Evolutionary conservation across 2,329 filamentous ascomycete genomes (phyloP).

Genomic region (Ophiostoma novo-ulmi): DNA sequence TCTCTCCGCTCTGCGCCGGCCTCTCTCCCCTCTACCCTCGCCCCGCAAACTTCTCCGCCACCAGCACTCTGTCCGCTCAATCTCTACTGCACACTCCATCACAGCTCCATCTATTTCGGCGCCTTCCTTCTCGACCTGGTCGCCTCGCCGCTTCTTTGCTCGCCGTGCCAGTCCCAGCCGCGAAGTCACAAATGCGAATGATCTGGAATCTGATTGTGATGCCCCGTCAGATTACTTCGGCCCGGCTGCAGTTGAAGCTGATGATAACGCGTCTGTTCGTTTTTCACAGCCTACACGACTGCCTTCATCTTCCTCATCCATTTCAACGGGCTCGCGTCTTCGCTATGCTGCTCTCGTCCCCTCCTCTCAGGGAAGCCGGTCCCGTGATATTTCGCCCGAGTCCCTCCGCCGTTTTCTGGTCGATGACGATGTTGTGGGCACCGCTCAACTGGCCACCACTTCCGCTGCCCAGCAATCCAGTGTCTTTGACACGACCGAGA

Average conservation of each 20-base stretch:
- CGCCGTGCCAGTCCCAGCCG: slow-evolving; percentile 21
- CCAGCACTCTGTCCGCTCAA: slow-evolving; percentile 41
- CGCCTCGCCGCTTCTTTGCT: slow-evolving; percentile 25
- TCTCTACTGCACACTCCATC: slow-evolving; percentile 43
- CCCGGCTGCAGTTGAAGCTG: background rate
- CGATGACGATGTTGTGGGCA: slow-evolving; percentile 31
- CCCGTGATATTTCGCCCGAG: slow-evolving; percentile 52
- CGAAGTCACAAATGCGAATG: slow-evolving; percentile 11
- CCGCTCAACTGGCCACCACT: background rate
- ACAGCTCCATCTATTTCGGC: background rate
- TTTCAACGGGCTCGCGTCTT: slow-evolving; percentile 12
- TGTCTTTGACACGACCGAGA: slow-evolving; percentile 38
- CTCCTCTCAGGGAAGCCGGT: slow-evolving; percentile 29
- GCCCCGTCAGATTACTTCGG: background rate
- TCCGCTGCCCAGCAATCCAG: background rate
- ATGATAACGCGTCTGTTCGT: slow-evolving; percentile 4
- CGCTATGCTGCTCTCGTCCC: slow-evolving; percentile 7
- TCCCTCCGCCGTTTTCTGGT: slow-evolving; percentile 49
- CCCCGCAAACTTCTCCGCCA: slow-evolving; percentile 30
- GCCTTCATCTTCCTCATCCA: slow-evolving; percentile 21
- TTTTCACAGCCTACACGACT: slow-evolving; percentile 31
- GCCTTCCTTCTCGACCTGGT: slow-evolving; percentile 30
- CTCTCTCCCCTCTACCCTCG: slow-evolving; percentile 12
- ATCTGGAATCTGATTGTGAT: background rate
- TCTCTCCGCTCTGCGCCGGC: background rate